phyloP scores from a whole-genome alignment of 495 filamentous ascomycete species.

The Geoglossum glabrum region DNA sequence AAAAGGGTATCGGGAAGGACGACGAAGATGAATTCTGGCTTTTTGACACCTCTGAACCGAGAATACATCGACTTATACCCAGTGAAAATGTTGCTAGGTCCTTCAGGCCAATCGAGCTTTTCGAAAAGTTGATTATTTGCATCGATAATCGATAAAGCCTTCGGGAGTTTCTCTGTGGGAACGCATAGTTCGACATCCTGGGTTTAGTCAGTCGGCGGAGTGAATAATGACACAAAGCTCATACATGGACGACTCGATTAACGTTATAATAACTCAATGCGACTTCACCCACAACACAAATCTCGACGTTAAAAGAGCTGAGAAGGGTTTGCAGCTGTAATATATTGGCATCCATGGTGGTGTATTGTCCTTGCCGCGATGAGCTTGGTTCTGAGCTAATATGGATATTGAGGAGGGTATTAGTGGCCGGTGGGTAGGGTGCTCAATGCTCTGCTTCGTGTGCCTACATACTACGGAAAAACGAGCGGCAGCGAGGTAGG shows the following conservation, averaged over 20 bases:
- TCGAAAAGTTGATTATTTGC: not conserved
- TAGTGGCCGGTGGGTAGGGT: too few relatives aligned
- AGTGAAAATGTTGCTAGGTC: constrained; percentile 1
- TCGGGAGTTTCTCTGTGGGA: not conserved
- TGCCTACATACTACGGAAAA: too few relatives aligned
- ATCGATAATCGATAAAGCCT: not conserved
- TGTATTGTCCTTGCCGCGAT: not conserved
- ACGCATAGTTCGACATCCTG: constrained; percentile 8
- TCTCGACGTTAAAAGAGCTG: not conserved
- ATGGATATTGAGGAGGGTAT: too few relatives aligned
- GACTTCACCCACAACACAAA: constrained; percentile 3
- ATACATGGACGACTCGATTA: constrained; percentile 4
- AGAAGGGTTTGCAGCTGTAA: not conserved
- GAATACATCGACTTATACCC: constrained; percentile 6
- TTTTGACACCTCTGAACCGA: not conserved
- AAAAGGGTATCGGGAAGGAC: constrained; percentile 4
- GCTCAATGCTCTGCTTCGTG: too few relatives aligned
- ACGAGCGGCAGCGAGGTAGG: too few relatives aligned
- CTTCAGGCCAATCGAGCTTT: not conserved
- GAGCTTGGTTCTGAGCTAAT: not conserved
- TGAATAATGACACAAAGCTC: not conserved
- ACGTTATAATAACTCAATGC: constrained; percentile 7
- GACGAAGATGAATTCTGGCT: not conserved
- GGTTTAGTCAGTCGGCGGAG: not conserved
- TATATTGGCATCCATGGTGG: not conserved